phyloP scores from a whole-genome alignment of 208 protist genomes.

The Trichomonas vaginalis region DNA sequence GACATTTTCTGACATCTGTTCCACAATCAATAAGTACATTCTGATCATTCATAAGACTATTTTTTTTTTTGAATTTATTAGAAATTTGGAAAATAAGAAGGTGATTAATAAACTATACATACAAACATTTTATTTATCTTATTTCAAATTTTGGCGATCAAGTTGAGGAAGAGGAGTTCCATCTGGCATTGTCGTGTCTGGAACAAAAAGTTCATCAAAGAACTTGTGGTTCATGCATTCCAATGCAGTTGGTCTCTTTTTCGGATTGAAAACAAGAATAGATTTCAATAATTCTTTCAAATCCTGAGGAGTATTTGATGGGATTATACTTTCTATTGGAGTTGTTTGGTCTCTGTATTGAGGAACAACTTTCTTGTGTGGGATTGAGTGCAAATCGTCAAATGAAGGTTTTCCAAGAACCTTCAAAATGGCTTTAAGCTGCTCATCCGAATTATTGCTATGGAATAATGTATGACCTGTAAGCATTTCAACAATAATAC shows the following conservation, averaged over 20 bases:
- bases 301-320: background rate
- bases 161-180: background rate
- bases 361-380: too few species aligned
- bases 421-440: slow-evolving; percentile 23
- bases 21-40: slow-evolving; percentile 6
- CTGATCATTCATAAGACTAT: too few species aligned
- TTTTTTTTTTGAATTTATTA: too few species aligned
- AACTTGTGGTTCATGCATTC: background rate
- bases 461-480: slow-evolving; percentile 12
- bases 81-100: too few species aligned
- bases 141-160: too few species aligned
- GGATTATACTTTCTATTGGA: background rate
- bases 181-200: background rate
- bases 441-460: slow-evolving; percentile 27
- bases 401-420: slow-evolving; percentile 32
- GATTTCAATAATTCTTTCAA: background rate
- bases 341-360: too few species aligned
- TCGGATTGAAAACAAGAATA: background rate
- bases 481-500: slow-evolving; percentile 64
- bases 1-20: background rate
- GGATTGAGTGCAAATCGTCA: background rate
- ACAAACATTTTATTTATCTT: too few species aligned
- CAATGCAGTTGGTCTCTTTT: background rate
- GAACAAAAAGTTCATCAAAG: background rate
- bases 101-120: too few species aligned